Evolutionary conservation across 1,139 yeast species (phyloP).

Genomic region (Kodamaea alishanica): DNA sequence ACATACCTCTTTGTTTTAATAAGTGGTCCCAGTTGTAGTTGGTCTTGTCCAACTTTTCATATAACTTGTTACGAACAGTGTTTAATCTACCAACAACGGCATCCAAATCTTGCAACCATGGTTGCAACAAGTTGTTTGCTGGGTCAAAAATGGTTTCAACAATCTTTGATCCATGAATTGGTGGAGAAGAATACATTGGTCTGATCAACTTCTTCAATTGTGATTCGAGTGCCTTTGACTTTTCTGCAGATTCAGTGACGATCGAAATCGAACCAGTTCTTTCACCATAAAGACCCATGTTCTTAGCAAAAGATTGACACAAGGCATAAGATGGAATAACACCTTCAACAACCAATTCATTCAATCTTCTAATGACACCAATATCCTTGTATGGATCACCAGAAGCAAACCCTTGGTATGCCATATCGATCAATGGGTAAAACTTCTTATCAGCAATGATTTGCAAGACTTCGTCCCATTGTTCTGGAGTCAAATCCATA

Average conservation of each 20-base stretch:
- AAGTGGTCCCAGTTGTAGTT: constrained; percentile 82
- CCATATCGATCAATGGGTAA: constrained; percentile 82
- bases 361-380: constrained; percentile 47
- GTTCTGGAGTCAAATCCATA: constrained; percentile 75
- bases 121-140: constrained; percentile 50
- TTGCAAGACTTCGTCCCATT: constrained; percentile 72
- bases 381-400: constrained; percentile 57
- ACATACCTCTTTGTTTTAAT: constrained; percentile 92
- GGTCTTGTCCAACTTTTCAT: constrained; percentile 51
- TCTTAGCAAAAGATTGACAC: constrained; percentile 93
- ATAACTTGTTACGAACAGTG: constrained; percentile 65
- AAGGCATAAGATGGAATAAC: constrained; percentile 55
- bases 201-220: constrained; percentile 80
- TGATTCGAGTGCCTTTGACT: constrained; percentile 55
- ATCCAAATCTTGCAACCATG: constrained; percentile 79
- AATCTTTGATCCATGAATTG: constrained; percentile 88
- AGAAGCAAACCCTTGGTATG: constrained; percentile 90
- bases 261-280: constrained; percentile 87
- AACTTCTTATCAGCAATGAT: constrained; percentile 54
- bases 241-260: constrained; percentile 46
- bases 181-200: constrained; percentile 89
- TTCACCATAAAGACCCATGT: constrained; percentile 96
- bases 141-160: constrained; percentile 72
- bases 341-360: constrained; percentile 45
- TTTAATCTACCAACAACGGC: constrained; percentile 72